A percentile compares a stretch with the other conserved stretches of the same genome.
Conservation (phyloP, 768 basidiomycete species). For the Suillus placidus region DNA sequence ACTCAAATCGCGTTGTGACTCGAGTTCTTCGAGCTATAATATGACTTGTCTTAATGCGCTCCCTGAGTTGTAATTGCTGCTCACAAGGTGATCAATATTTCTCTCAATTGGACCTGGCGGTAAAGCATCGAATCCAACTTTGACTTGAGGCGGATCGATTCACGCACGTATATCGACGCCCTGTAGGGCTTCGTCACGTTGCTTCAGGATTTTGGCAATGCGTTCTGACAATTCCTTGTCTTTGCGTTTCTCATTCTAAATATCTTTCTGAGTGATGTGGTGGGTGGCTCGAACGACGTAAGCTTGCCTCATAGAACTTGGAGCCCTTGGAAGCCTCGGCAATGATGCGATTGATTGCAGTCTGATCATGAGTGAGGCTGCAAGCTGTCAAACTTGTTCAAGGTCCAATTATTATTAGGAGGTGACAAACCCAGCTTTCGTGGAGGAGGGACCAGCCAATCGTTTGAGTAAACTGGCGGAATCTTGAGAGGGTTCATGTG, state of each 20-base stretch:
- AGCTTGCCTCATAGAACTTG: constrained; percentile 80
- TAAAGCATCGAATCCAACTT: constrained; percentile 15
- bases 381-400: constrained; percentile 15
- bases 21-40: constrained; percentile 63
- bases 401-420: constrained; percentile 4
- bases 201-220: constrained; percentile 69
- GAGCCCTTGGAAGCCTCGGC: constrained; percentile 92
- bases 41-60: background rate
- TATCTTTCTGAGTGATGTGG: constrained; percentile 10
- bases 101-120: constrained; percentile 59
- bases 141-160: constrained; percentile 16
- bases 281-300: constrained; percentile 1
- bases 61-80: constrained; percentile 25
- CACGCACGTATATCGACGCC: constrained; percentile 60
- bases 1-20: constrained; percentile 73
- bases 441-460: constrained; percentile 86
- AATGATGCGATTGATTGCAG: constrained; percentile 86
- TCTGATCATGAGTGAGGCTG: constrained; percentile 75
- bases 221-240: constrained; percentile 82
- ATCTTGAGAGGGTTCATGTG: constrained; percentile 54
- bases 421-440: constrained; percentile 77
- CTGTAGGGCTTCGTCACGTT: constrained; percentile 58
- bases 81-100: constrained; percentile 69
- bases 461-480: constrained; percentile 72
- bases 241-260: constrained; percentile 85